These are phyloP conservation scores for Plasmodium cynomolgi DNA, from an alignment of 169 alveolate species.

Conservation along the genomic window DNA sequence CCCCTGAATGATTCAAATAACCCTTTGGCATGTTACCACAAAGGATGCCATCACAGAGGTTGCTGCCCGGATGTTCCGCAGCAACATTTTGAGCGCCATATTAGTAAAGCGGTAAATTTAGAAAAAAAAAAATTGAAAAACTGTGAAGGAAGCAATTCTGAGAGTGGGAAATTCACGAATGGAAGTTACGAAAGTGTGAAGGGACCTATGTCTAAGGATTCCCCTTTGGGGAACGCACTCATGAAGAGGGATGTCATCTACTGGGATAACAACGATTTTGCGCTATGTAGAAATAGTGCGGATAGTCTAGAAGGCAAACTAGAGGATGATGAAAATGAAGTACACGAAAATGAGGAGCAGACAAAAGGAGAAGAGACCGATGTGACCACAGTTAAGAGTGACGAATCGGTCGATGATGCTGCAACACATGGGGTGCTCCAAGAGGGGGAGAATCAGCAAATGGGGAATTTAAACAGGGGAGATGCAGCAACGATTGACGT, in stretches of 20 bases:
- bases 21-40: neutral
- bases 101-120: conserved; percentile 3
- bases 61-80: neutral
- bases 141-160: neutral
- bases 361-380: neutral
- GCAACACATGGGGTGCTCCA: neutral
- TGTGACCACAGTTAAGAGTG: neutral
- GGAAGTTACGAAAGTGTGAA: neutral
- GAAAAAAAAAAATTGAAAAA: neutral
- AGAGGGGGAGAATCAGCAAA: neutral
- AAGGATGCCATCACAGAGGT: neutral
- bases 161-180: neutral
- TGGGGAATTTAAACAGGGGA: neutral
- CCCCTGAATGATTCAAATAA: neutral
- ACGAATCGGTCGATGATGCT: neutral
- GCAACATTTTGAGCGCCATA: neutral
- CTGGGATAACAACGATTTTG: neutral
- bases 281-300: neutral
- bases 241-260: neutral
- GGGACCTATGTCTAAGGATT: neutral
- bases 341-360: neutral
- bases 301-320: neutral
- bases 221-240: neutral
- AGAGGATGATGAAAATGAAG: neutral
- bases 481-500: neutral